Percentiles rank a stretch among this genome's conserved stretches.
phyloP scores from a whole-genome alignment of 1,139 yeast species.

The Zygosaccharomyces pseudobailii region DNA sequence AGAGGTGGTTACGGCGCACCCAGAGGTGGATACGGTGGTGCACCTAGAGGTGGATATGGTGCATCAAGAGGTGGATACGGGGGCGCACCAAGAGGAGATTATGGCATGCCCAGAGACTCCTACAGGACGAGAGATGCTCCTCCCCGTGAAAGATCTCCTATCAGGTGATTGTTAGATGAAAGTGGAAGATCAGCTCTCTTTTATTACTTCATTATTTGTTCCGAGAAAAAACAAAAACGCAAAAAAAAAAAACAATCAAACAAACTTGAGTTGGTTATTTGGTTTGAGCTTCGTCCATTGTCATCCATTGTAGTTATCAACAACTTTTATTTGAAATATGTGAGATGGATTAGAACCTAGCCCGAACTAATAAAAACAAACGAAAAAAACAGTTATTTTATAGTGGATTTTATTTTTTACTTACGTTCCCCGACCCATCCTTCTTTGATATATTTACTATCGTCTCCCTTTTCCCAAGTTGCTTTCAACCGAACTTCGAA shows the following conservation, averaged over 20 bases:
- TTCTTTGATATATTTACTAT: conserved; percentile 8
- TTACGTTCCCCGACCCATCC: conserved; percentile 10
- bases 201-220: conserved; percentile 2
- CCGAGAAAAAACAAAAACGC: not conserved
- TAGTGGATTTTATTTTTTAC: conserved; percentile 15
- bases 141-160: conserved; percentile 57
- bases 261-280: conserved; percentile 1
- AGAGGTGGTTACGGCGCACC: conserved; percentile 35
- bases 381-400: conserved; percentile 9
- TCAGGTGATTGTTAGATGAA: conserved; percentile 39
- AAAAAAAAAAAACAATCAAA: not conserved
- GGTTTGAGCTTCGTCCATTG: conserved; percentile 1
- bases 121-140: conserved; percentile 40
- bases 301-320: conserved; percentile 9
- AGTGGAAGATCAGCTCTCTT: not conserved
- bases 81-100: conserved; percentile 27
- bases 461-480: conserved; percentile 8
- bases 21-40: conserved; percentile 33
- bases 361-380: conserved; percentile 3
- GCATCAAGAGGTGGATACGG: conserved; percentile 30
- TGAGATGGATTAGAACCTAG: conserved; percentile 3
- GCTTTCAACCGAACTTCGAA: conserved; percentile 6
- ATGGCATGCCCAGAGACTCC: conserved; percentile 33
- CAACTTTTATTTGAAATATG: conserved; percentile 1
- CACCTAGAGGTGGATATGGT: conserved; percentile 30